Evolutionary conservation across 2,329 filamentous ascomycete genomes (phyloP), one percentile per base, ranked within the genome.

Genomic region (Penicillium sp.): DNA sequence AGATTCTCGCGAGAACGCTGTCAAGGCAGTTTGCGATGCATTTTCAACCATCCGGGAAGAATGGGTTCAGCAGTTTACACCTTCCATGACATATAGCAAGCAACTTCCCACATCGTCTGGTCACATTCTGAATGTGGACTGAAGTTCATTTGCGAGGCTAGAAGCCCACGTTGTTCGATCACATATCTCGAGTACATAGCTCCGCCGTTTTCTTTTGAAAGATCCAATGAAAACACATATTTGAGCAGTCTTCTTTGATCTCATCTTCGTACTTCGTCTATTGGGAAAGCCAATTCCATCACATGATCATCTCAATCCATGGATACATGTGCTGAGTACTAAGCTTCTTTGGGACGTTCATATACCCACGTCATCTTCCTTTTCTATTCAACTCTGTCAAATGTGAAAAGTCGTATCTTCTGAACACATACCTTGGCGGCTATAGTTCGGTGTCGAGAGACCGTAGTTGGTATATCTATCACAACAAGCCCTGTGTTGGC

Each of bases 91-190:
- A 8, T 70, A 66, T 42, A 71, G 63, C 51, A 55, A 67, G 27
- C 61, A 68, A 49, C 61, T 74, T 41, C 63, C 65, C 14, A 76
- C 73, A 7, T 75, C 73, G 6, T 76, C 74, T 10, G 72, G 72
- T 5, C 60, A 70, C 56, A 53, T 70, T 49, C 58, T 70, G 48
- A 63, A 60, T 39, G 50, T 69, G 38, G 53, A 63, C 39, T 65
- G 51, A 60, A 1, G 8, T n/a, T 9, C 7, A 32, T 43, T 35
- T 23, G 11, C 4, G 6, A 14, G 23, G 14, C 29, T 11, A 34
- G 13, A 10, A 13, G 14, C 13, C 13, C 10, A 13, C 14, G 5
- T 34, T 13, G 10, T 23, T 23, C 23, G 3, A 23, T 6, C 32
- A 34, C 32, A 34, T 34, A 34, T 34, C 11, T 34, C 10, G 11